Evolutionary conservation across 257 asterid species (phyloP).

Genomic region (Sherardia arvensis): DNA sequence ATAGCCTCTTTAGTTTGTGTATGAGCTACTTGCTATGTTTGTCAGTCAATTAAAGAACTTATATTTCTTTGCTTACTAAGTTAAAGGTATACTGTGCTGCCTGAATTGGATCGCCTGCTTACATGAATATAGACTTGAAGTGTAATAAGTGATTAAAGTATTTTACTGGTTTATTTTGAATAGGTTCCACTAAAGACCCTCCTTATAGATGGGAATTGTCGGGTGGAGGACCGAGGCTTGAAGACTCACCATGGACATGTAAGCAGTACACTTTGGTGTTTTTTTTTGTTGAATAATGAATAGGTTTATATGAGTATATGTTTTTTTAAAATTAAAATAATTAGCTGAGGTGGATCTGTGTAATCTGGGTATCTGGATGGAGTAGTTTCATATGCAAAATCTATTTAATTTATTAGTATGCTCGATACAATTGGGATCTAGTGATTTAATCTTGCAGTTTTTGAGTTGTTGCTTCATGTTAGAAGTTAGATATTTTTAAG

Average conservation of each 20-base stretch:
- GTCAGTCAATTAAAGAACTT: not conserved
- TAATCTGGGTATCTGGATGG: not conserved
- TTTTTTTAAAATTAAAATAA: not conserved
- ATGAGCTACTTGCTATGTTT: not conserved
- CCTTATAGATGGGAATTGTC: slow-evolving; percentile 77
- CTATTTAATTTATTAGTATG: not conserved
- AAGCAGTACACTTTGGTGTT: slow-evolving; percentile 22
- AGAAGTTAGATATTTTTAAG: not conserved
- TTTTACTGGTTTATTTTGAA: slow-evolving; percentile 11
- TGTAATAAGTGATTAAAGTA: not conserved
- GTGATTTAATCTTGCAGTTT: not conserved
- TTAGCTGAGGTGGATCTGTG: not conserved
- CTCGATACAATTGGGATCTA: not conserved
- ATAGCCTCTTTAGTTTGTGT: not conserved
- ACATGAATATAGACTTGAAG: not conserved
- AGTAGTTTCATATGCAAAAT: not conserved
- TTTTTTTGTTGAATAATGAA: not conserved
- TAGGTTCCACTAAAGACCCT: slow-evolving; percentile 83
- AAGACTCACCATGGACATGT: slow-evolving; percentile 96
- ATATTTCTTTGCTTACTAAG: not conserved
- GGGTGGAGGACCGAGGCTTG: slow-evolving; percentile 94
- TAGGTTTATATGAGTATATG: not conserved
- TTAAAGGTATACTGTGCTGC: not conserved
- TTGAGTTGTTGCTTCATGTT: not conserved
- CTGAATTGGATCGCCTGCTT: slow-evolving; percentile 4